phyloP scores from a whole-genome alignment of 1,284 basidiomycete species.

The Cutaneotrichosporon cyanovorans region DNA sequence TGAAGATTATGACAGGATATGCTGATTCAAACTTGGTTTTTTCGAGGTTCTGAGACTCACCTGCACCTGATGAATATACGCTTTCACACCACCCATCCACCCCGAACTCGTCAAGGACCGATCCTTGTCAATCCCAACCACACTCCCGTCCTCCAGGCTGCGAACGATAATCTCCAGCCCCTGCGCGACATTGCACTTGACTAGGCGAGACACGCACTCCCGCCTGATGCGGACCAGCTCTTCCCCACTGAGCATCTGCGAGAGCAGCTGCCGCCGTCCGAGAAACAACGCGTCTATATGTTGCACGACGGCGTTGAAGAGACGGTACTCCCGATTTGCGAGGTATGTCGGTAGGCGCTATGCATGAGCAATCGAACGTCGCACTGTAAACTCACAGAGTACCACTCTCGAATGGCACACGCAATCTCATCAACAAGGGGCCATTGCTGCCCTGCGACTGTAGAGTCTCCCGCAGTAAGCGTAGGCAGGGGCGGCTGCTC shows the following conservation, averaged over 20 bases:
- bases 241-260: slow-evolving; percentile 77
- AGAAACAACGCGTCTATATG: slow-evolving; percentile 88
- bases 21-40: no score
- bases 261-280: slow-evolving; percentile 79
- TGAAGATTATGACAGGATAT: no score
- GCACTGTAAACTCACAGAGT: slow-evolving; percentile 52
- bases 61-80: slow-evolving; percentile 61
- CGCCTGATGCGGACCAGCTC: slow-evolving; percentile 74
- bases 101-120: slow-evolving; percentile 65
- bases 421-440: slow-evolving; percentile 97
- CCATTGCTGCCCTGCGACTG: slow-evolving; percentile 67
- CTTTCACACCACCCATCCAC: slow-evolving; percentile 60
- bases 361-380: slow-evolving; percentile 8
- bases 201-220: slow-evolving; percentile 81
- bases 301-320: slow-evolving; percentile 77
- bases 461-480: slow-evolving; percentile 86
- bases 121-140: slow-evolving; percentile 75
- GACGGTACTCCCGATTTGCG: slow-evolving; percentile 74
- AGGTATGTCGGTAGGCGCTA: slow-evolving; percentile 76
- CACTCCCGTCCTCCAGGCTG: slow-evolving; percentile 80
- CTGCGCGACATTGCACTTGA: slow-evolving; percentile 84
- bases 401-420: slow-evolving; percentile 92
- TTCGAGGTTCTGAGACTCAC: no score
- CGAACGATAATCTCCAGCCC: slow-evolving; percentile 90
- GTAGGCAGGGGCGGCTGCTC: slow-evolving; percentile 85